phyloP scores from a whole-genome alignment of 805 yeast genomes.

The Maudiozyma saulgeensis region DNA sequence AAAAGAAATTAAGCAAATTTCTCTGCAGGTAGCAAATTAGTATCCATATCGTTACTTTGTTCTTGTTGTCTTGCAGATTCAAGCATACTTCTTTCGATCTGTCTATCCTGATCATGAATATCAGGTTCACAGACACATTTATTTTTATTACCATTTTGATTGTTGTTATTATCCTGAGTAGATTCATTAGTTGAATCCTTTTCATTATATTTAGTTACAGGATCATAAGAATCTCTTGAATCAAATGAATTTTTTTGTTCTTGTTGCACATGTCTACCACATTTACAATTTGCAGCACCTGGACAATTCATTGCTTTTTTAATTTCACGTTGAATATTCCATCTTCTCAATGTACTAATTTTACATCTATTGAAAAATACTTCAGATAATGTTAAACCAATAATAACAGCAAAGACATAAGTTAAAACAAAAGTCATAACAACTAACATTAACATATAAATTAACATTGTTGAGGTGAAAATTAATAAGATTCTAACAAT shows the following conservation, averaged over 20 bases:
- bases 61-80: slow-evolving; percentile 22
- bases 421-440: slow-evolving; percentile 61
- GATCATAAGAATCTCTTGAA: not conserved
- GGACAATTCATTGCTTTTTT: slow-evolving; percentile 21
- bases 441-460: slow-evolving; percentile 68
- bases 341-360: slow-evolving; percentile 23
- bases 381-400: slow-evolving; percentile 64
- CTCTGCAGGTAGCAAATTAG: slow-evolving; percentile 24
- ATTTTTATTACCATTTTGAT: not conserved
- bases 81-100: slow-evolving; percentile 17
- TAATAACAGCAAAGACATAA: slow-evolving; percentile 63
- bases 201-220: not conserved
- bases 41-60: slow-evolving; percentile 27
- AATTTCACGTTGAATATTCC: slow-evolving; percentile 26
- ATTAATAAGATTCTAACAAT: slow-evolving; percentile 44
- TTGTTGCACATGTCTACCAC: slow-evolving; percentile 18
- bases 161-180: not conserved
- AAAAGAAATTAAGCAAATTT: slow-evolving; percentile 2
- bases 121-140: slow-evolving; percentile 11
- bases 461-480: slow-evolving; percentile 54
- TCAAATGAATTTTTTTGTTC: not conserved
- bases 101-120: slow-evolving; percentile 11
- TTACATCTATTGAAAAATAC: slow-evolving; percentile 52
- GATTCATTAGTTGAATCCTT: not conserved
- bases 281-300: slow-evolving; percentile 20